Conservation (phyloP, 2,329 filamentous ascomycete species). For the Aspergillus intermedius region DNA sequence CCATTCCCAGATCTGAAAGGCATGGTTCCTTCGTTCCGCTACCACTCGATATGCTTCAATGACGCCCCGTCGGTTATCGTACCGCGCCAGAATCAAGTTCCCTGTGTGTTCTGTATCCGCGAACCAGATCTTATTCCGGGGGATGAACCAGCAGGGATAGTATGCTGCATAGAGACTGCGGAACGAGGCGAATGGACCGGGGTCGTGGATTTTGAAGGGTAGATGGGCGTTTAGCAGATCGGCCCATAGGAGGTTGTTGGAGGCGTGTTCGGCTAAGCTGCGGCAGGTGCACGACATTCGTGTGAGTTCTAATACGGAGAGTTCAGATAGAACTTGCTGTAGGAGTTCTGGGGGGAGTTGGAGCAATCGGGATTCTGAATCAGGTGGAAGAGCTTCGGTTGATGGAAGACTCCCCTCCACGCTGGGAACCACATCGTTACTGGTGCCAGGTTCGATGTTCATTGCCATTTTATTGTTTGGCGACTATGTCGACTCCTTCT, state of each 20-base stretch:
- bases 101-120: conserved; percentile 67
- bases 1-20: conserved; percentile 58
- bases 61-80: conserved; percentile 63
- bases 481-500: too few species aligned
- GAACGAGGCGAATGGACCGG: conserved; percentile 58
- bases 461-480: background rate
- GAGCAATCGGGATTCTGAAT: conserved; percentile 16
- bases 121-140: conserved; percentile 79
- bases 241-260: conserved; percentile 66
- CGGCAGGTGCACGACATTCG: conserved; percentile 56
- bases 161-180: conserved; percentile 67
- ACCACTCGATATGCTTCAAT: conserved; percentile 77
- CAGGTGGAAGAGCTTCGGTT: background rate
- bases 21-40: conserved; percentile 53
- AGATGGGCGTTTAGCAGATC: conserved; percentile 62
- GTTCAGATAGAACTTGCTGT: conserved; percentile 60
- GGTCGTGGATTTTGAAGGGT: conserved; percentile 49
- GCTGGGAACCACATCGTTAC: background rate
- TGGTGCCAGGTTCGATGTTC: background rate
- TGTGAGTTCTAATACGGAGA: conserved; percentile 60
- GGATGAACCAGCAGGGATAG: conserved; percentile 77
- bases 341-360: conserved; percentile 69
- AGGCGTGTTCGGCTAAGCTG: conserved; percentile 52
- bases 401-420: background rate
- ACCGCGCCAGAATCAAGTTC: conserved; percentile 68